phyloP scores from a whole-genome alignment of 2,329 filamentous ascomycete species.

The Trichoderma afroharzianum region DNA sequence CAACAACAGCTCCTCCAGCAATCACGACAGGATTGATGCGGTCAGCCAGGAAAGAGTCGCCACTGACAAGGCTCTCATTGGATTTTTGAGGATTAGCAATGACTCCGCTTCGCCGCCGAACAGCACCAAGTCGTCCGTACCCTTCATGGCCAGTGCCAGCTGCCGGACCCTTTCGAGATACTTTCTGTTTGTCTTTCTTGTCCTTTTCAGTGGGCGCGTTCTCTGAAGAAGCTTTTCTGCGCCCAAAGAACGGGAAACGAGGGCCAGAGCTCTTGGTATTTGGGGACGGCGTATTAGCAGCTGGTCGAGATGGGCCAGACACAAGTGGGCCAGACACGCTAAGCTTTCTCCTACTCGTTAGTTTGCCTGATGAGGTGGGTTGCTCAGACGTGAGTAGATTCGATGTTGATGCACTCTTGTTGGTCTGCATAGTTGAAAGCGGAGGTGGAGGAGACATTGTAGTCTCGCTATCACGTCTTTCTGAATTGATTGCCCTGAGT shows the following conservation, averaged over 20 bases:
- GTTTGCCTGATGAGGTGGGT: conserved; percentile 10
- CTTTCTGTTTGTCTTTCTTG: conserved; percentile 31
- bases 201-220: conserved; percentile 45
- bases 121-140: conserved; percentile 63
- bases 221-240: conserved; percentile 61
- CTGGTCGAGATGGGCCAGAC: conserved; percentile 21
- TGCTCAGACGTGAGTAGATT: conserved; percentile 28
- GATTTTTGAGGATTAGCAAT: conserved; percentile 47
- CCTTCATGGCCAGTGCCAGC: conserved; percentile 95
- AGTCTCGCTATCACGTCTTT: conserved; percentile 44
- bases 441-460: conserved; percentile 31
- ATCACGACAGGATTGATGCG: conserved; percentile 65
- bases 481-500: conserved; percentile 43
- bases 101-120: conserved; percentile 62
- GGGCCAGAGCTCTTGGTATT: conserved; percentile 53
- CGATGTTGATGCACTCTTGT: conserved; percentile 32
- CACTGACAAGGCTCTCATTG: conserved; percentile 48
- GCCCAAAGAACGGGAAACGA: conserved; percentile 75
- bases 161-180: conserved; percentile 68
- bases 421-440: conserved; percentile 32
- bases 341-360: conserved; percentile 23
- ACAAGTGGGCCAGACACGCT: conserved; percentile 21
- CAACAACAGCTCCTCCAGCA: conserved; percentile 58
- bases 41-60: conserved; percentile 57
- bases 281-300: conserved; percentile 49